Evolutionary conservation across 768 basidiomycete species (phyloP).

Genomic region (Tubosaeta sp.): DNA sequence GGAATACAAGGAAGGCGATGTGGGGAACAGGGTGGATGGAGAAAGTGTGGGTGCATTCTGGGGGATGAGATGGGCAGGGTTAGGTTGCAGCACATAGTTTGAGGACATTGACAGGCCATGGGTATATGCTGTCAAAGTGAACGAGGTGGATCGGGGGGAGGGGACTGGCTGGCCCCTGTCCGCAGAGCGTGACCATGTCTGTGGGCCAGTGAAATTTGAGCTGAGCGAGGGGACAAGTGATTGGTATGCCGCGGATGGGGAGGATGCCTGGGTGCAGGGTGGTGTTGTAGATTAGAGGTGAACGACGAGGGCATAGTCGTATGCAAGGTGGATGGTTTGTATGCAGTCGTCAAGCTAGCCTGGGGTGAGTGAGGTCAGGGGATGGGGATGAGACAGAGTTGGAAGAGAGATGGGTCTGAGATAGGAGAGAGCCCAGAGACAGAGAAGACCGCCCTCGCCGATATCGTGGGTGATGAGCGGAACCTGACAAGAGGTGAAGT

Average conservation of each 20-base stretch:
- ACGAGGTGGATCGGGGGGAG: constrained; percentile 43
- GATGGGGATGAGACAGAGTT: constrained; percentile 21
- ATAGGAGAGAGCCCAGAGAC: constrained; percentile 34
- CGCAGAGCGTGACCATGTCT: constrained; percentile 44
- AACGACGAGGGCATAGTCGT: constrained; percentile 43
- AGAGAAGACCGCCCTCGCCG: constrained; percentile 27
- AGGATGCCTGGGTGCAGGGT: constrained; percentile 19
- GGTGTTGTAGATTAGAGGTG: constrained; percentile 40
- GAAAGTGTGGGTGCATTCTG: background rate
- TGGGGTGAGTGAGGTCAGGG: background rate
- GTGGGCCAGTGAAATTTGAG: constrained; percentile 55
- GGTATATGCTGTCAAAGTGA: constrained; percentile 56
- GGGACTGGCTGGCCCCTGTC: constrained; percentile 18
- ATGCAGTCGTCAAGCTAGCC: constrained; percentile 35
- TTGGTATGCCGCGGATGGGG: constrained; percentile 10
- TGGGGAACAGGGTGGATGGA: background rate
- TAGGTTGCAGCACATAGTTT: constrained; percentile 54
- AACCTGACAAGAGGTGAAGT: constrained; percentile 35
- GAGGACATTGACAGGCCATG: constrained; percentile 69
- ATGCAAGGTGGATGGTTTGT: constrained; percentile 41
- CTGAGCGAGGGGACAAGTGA: constrained; percentile 41
- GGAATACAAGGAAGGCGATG: constrained; percentile 32
- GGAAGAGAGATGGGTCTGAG: constrained; percentile 25
- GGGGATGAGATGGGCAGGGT: constrained; percentile 31
- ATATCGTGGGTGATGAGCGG: constrained; percentile 36